Conservation (phyloP, 768 basidiomycete species). For the Macrocybe gigantea region DNA sequence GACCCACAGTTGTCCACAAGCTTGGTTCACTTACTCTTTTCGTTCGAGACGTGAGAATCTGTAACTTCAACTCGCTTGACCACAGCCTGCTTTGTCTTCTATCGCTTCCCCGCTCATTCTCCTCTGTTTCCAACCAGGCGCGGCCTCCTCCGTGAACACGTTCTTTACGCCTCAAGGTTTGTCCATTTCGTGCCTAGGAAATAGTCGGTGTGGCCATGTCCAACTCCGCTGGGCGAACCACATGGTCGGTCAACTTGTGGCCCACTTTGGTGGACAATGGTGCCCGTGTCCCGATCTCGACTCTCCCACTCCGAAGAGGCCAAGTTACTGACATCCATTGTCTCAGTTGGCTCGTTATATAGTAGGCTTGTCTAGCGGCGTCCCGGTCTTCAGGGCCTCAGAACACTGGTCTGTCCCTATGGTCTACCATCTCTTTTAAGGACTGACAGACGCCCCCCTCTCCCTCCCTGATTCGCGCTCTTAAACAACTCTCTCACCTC, state of each 20-base stretch:
- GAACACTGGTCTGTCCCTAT: constrained; percentile 23
- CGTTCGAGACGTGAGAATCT: constrained; percentile 30
- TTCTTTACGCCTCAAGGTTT: constrained; percentile 54
- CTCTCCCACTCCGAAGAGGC: constrained; percentile 8
- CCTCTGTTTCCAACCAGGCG: constrained; percentile 35
- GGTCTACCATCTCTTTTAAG: constrained; percentile 6
- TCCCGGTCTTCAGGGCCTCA: constrained; percentile 14
- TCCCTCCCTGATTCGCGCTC: constrained; percentile 9
- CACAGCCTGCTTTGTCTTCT: constrained; percentile 9
- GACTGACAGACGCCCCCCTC: constrained; percentile 25
- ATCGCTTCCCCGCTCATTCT: constrained; percentile 11
- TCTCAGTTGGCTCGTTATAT: constrained; percentile 24
- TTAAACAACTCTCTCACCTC: constrained; percentile 13
- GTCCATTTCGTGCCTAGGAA: background rate
- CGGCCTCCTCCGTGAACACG: constrained; percentile 68
- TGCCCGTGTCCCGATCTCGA: constrained; percentile 15
- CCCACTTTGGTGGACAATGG: constrained; percentile 17
- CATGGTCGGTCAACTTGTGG: background rate
- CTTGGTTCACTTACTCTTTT: constrained; percentile 31
- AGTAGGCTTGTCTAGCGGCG: constrained; percentile 18
- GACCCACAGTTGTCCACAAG: constrained; percentile 52
- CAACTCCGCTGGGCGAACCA: background rate
- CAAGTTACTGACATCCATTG: constrained; percentile 21
- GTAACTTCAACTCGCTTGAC: constrained; percentile 18
- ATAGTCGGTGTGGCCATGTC: background rate